Evolutionary conservation across 2,329 filamentous ascomycete genomes (phyloP), one percentile per base, ranked within the genome.

Genomic region (Alternaria arborescens): DNA sequence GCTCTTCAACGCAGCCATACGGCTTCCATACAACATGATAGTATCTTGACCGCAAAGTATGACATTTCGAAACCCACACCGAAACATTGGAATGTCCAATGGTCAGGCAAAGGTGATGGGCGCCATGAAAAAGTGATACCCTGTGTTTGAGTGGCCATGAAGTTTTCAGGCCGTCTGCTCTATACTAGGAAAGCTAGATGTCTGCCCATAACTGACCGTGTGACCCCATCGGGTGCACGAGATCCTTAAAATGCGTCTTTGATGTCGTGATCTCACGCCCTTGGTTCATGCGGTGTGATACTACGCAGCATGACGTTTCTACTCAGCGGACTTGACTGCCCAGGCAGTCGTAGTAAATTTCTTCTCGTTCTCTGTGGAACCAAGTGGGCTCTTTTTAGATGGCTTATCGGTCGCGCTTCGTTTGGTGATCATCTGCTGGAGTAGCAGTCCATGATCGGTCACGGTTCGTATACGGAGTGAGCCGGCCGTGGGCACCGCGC

Each of bases 371-470:
- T 50, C 32, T 50, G 20, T 36, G 24, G 32, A 20, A 26, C 24
- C 20, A 50, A 12, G 20, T 14, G 24, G 46, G 20, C 5, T 22
- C 46, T 50, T 38, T 24, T 38, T 32, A 10, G 30, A 38, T 50
- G 32, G 46, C 20, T 50, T 20, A 50, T 38, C 46, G 20, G 20
- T 50, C 30, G 46, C 14, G 30, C 14, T 48, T 48, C 20, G 46
- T 6, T 36, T 18, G 32, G 30, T 38, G 34, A 36, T 38, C 24
- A 36, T 53, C 24, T 58, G 41, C 48, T 40, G 41, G 34, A 53
- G 48, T 36, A 53, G 41, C 40, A 53, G 18, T 24, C 26, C 24
- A 20, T 40, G 32, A 58, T 58, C 40, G 55, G 48, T 58, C 41
- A 47, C 41, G 18, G 42, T 36, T 32, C 51, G 50, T 41, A 47